Base-by-base conservation (phyloP, 495 filamentous ascomycete species). In the Acidomyces sp. region DNA sequence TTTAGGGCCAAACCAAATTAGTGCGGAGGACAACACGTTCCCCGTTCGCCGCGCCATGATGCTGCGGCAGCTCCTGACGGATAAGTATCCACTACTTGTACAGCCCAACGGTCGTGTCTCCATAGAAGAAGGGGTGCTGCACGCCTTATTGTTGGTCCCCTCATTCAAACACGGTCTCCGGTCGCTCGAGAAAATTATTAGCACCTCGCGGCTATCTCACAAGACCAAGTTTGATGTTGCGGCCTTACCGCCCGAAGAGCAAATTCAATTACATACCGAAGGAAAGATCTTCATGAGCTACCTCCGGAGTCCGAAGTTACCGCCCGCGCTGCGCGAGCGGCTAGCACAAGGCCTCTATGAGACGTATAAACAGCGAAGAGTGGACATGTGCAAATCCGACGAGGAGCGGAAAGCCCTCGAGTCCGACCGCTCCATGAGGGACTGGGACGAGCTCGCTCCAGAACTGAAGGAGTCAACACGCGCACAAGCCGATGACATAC, bases 401-500 rank as follows among this genome's bases (percentile, higher is more conserved):
- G 36, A 41, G 12, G 37, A 49, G 26, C 30, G 39, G 15, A 25
- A 39, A 35, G 34, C 18, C 3, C 37, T 53, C 21, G 34, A 38
- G 6, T 12, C 21, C 4, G 50, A 53, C 18, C 45, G 32, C 19
- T 36, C 41, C 4, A 49, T 49, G 41, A 34, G 34, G 1, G 50
- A 53, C 34, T 53, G 50, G 50, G 46, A 49, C 46, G 50, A 53
- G 21, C 37, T 53, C 23, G 19, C 45, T 1, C 35, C 30, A n/a
- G 46, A 49, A 18, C 41, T 49, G 24, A 48, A 49, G 22, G 50
- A 53, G 37, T 49, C 50, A 19, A 53, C 50, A 3, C 50, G 50
- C 41, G 25, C 46, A 5, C 50, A 53, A 28, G 50, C 50, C 3
- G 50, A 53, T 34, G 50, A 53, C 31, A 53, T 53, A 6, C 50